Conservation (phyloP, 805 yeast genomes). For the Metschnikowia reukaufii region DNA sequence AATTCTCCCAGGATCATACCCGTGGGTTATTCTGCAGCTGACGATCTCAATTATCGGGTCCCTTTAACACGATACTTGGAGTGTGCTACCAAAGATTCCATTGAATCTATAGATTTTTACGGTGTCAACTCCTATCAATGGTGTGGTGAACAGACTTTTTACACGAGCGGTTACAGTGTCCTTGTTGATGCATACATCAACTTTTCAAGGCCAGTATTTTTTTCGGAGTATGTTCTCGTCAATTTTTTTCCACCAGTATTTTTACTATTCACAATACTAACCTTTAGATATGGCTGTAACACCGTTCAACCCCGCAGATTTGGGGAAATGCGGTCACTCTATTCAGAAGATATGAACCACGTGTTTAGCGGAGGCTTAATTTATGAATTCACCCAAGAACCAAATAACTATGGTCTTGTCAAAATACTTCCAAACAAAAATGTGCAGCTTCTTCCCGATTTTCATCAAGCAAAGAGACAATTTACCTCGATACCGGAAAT, state of each 20-base stretch:
- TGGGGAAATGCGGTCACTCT: conserved; percentile 71
- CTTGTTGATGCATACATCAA: conserved; percentile 69
- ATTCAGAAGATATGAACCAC: conserved; percentile 67
- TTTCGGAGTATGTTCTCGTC: conserved; percentile 73
- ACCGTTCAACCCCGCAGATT: conserved; percentile 74
- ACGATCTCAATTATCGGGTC: conserved; percentile 74
- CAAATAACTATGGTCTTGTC: conserved; percentile 78
- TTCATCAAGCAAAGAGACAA: conserved; percentile 48
- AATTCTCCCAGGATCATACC: conserved; percentile 72
- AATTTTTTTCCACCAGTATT: neutral
- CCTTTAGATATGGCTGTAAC: conserved; percentile 67
- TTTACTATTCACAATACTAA: conserved; percentile 13
- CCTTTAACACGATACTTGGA: conserved; percentile 79
- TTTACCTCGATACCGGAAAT: conserved; percentile 37
- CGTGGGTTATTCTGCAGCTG: conserved; percentile 96
- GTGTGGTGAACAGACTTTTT: conserved; percentile 85
- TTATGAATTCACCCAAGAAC: conserved; percentile 77
- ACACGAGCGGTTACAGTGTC: conserved; percentile 65
- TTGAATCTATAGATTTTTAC: conserved; percentile 71
- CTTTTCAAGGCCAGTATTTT: conserved; percentile 74
- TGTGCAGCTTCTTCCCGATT: conserved; percentile 50
- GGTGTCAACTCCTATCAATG: conserved; percentile 83
- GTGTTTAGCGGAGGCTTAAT: conserved; percentile 85
- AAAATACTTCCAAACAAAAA: conserved; percentile 44
- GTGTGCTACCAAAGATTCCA: conserved; percentile 56